Evolutionary conservation across 2,329 filamentous ascomycete genomes (phyloP).

Genomic region (Capronia epimyces): DNA sequence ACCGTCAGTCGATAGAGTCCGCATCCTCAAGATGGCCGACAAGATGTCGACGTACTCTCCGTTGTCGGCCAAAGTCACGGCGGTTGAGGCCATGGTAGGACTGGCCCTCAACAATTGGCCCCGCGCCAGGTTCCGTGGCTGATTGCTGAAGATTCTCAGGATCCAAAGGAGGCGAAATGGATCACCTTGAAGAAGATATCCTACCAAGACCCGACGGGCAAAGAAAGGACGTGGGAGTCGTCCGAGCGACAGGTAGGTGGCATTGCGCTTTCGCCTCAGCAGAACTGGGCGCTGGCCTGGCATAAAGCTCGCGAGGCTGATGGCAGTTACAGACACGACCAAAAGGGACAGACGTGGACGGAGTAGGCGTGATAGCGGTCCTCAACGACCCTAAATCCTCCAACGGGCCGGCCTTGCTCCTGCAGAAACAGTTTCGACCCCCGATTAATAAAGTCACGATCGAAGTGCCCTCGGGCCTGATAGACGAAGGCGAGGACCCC

Average conservation of each 20-base stretch:
- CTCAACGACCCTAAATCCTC: constrained; percentile 41
- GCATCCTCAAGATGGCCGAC: constrained; percentile 22
- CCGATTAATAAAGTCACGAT: constrained; percentile 55
- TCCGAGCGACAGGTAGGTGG: constrained; percentile 40
- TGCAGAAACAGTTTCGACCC: constrained; percentile 51
- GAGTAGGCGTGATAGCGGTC: constrained; percentile 54
- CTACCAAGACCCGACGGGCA: constrained; percentile 41
- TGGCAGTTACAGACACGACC: constrained; percentile 14
- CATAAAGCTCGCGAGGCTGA: neutral
- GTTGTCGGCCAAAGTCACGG: constrained; percentile 24
- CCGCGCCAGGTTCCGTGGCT: constrained; percentile 1
- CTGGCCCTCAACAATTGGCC: neutral
- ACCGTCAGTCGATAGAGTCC: constrained; percentile 31
- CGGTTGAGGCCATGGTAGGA: constrained; percentile 25
- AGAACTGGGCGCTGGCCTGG: neutral
- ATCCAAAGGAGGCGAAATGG: constrained; percentile 45
- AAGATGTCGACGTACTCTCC: constrained; percentile 27
- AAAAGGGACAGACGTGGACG: constrained; percentile 52
- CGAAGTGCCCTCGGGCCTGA: constrained; percentile 56
- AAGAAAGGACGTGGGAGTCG: constrained; percentile 42
- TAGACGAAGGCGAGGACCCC: constrained; percentile 54
- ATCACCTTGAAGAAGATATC: constrained; percentile 40
- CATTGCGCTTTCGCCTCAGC: too few species aligned
- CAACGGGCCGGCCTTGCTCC: constrained; percentile 42
- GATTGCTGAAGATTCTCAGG: constrained; percentile 63